Base-by-base conservation (phyloP, 305 asterid genomes). In the Lippia alba region DNA sequence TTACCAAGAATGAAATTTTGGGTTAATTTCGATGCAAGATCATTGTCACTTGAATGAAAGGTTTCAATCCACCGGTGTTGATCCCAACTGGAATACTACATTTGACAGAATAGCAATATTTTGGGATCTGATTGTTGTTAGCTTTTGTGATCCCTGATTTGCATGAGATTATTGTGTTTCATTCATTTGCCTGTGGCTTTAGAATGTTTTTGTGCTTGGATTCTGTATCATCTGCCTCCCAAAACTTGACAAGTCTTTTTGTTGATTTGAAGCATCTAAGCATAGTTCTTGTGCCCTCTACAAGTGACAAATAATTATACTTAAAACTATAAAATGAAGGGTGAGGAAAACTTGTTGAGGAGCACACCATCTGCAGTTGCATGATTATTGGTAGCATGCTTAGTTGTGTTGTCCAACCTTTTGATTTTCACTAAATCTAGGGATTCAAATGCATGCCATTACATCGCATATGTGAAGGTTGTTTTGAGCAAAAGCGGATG, bases 1-100 rank as follows among this genome's bases (percentile, higher is more conserved):
- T 36, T 30, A 67, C 44, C 57, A 10, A 71, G 48, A 33, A 16
- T 44, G 45, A 51, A 51, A 11, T 63, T 71, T 72, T 72, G 64
- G 69, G 16, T 48, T 6, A 44, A 44, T 44, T 57, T 61, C 12
- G 49, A 44, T 11, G 49, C 49, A 44, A 44, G 49, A 44, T 44
- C 10, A 44, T 44, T 44, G 49, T 7, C 10, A 2, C 49, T 44
- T 44, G 49, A 8, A 44, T 44, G 49, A 11, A 44, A 44, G 49
- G 49, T 6, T 8, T 10, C 10, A 39, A 39, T 9, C 2, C 10
- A 9, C 10, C 45, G 45, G 45, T 39, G 45, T 39, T 39, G 5
- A 1, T 24, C 30, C 30, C 30, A 24, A 24, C 30, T 3, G 30
- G 30, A 24, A 39, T 9, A 39, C 10, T 39, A 39, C 0, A 39